Percentiles rank a stretch among this genome's conserved stretches.
Evolutionary conservation across 2,329 filamentous ascomycete species (phyloP).

Genomic region (Sarocladium strictum): DNA sequence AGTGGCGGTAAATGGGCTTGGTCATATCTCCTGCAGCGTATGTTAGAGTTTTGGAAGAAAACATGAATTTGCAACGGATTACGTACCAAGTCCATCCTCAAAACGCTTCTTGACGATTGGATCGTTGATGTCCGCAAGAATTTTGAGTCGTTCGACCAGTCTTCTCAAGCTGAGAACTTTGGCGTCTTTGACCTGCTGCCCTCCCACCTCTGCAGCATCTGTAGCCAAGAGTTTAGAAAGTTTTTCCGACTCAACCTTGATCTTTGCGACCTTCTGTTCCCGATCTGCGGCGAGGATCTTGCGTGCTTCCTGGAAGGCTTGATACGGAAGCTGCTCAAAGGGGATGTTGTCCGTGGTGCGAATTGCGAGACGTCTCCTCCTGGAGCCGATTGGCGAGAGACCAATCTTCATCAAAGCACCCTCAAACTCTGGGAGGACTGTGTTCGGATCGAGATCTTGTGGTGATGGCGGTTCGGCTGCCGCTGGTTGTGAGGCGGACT

Average conservation of each 20-base stretch:
- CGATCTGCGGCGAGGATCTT: constrained; percentile 76
- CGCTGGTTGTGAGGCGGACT: constrained; percentile 9
- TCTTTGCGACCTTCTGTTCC: constrained; percentile 69
- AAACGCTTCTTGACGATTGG: constrained; percentile 89
- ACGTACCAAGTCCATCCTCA: constrained; percentile 80
- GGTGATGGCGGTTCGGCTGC: constrained; percentile 22
- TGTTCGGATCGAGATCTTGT: constrained; percentile 56
- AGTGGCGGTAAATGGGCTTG: constrained; percentile 90
- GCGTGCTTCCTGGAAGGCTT: constrained; percentile 95
- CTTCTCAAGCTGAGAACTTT: constrained; percentile 64
- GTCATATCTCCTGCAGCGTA: constrained; percentile 72
- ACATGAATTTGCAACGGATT: not conserved
- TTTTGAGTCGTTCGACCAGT: constrained; percentile 73
- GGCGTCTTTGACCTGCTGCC: constrained; percentile 58
- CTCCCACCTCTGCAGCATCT: constrained; percentile 53
- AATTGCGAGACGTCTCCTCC: constrained; percentile 72
- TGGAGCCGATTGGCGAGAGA: constrained; percentile 71
- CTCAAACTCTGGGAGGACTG: constrained; percentile 49
- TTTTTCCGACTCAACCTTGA: constrained; percentile 60
- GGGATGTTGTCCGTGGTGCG: constrained; percentile 62
- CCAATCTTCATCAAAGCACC: constrained; percentile 67
- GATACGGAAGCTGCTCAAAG: constrained; percentile 92
- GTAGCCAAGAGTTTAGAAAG: constrained; percentile 62
- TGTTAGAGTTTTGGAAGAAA: constrained; percentile 15
- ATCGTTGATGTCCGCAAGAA: constrained; percentile 91